These are phyloP conservation scores for Candida tetrigidarum DNA, from an alignment of 1,139 yeast species.

Conservation along the genomic window DNA sequence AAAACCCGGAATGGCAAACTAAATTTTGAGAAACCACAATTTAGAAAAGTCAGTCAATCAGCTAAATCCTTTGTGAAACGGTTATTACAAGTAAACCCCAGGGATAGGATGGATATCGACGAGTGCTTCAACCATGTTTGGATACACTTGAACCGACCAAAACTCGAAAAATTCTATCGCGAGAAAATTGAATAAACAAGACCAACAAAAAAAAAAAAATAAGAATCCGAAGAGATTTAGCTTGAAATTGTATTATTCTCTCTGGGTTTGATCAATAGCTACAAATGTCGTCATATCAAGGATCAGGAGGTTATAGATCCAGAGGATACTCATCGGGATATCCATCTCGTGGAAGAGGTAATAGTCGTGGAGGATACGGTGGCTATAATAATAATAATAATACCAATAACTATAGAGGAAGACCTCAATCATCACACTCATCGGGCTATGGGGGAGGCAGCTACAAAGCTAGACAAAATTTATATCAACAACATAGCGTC, in stretches of 20 bases:
- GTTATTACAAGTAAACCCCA: slow-evolving; percentile 43
- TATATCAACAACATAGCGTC: slow-evolving; percentile 17
- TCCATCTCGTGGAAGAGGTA: slow-evolving; percentile 4
- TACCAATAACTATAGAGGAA: neutral
- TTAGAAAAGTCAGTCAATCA: slow-evolving; percentile 39
- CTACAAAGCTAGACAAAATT: slow-evolving; percentile 17
- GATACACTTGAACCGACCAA: slow-evolving; percentile 33
- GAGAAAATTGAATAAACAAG: slow-evolving; percentile 11
- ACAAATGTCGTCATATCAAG: slow-evolving; percentile 11
- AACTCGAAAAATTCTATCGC: slow-evolving; percentile 21
- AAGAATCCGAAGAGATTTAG: neutral
- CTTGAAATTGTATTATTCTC: neutral
- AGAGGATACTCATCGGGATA: slow-evolving; percentile 9
- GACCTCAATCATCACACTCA: slow-evolving; percentile 9
- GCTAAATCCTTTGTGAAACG: slow-evolving; percentile 50
- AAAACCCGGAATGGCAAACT: slow-evolving; percentile 44
- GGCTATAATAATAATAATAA: neutral
- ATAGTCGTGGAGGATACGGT: slow-evolving; percentile 6
- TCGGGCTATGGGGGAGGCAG: neutral
- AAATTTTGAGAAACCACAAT: slow-evolving; percentile 40
- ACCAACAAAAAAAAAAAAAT: slow-evolving; percentile 1
- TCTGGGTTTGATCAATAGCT: neutral
- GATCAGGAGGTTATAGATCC: slow-evolving; percentile 14
- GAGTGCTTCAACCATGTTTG: slow-evolving; percentile 44
- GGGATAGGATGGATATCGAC: slow-evolving; percentile 33